Percentiles rank a stretch among this genome's conserved stretches.
These are phyloP conservation scores for Penicillium argentinense DNA, from an alignment of 495 filamentous ascomycete genomes.

Conservation along the genomic window DNA sequence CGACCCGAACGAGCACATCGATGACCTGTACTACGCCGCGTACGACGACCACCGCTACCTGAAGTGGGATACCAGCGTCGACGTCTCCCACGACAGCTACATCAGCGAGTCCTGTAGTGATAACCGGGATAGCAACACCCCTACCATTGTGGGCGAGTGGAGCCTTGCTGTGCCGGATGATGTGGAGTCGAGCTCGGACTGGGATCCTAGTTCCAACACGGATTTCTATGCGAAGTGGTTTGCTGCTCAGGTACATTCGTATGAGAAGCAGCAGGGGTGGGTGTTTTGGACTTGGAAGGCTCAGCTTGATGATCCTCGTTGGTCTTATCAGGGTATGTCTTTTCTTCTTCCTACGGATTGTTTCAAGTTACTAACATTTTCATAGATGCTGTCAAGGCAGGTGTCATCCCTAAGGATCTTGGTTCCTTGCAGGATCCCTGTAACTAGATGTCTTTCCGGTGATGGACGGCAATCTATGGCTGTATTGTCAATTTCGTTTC, in stretches of 20 bases:
- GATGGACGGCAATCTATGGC: too few relatives aligned
- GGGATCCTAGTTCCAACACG: constrained; percentile 43
- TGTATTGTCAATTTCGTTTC: too few relatives aligned
- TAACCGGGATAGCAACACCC: constrained; percentile 42
- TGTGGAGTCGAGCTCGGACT: constrained; percentile 44
- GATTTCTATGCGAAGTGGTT: constrained; percentile 59
- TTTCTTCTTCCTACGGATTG: background rate
- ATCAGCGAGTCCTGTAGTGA: constrained; percentile 51
- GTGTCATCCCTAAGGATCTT: constrained; percentile 47
- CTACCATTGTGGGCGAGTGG: constrained; percentile 60
- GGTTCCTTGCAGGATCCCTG: constrained; percentile 17
- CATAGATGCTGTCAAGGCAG: constrained; percentile 44
- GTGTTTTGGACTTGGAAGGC: constrained; percentile 66
- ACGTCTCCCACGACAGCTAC: constrained; percentile 45
- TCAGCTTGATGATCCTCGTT: constrained; percentile 56
- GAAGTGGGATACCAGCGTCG: constrained; percentile 49
- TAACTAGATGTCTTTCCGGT: too few relatives aligned
- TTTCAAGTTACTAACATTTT: constrained; percentile 9
- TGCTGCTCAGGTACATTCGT: constrained; percentile 57
- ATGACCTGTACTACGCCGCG: constrained; percentile 40
- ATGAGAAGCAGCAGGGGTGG: constrained; percentile 60
- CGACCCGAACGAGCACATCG: constrained; percentile 43
- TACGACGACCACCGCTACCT: constrained; percentile 58
- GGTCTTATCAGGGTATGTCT: constrained; percentile 51
- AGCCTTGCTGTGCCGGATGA: constrained; percentile 47